A percentile compares a stretch with the other conserved stretches of the same genome.
Conservation (phyloP, 176 grass and related monocot genomes). For the Cenchrus americanus region DNA sequence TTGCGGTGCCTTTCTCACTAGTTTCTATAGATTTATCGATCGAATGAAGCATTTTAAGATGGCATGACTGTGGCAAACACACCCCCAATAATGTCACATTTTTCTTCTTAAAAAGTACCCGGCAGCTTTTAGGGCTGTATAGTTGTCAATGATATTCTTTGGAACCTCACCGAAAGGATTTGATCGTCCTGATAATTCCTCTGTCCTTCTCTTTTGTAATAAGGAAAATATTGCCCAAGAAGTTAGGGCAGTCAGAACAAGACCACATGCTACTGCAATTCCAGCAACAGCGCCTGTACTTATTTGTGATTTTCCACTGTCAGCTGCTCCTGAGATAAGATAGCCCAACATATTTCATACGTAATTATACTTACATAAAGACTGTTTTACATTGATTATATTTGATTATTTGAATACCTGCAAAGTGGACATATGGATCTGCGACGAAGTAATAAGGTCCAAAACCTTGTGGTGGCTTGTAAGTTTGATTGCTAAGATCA, state of each 20-base stretch:
- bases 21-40: neutral
- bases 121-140: neutral
- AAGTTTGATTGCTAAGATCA: constrained; percentile 64
- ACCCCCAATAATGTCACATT: neutral
- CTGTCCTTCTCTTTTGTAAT: constrained; percentile 58
- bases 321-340: constrained; percentile 44
- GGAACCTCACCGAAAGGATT: constrained; percentile 70
- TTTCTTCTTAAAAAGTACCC: neutral
- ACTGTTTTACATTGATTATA: constrained; percentile 7
- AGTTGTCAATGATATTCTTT: constrained; percentile 33
- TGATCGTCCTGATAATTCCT: constrained; percentile 48
- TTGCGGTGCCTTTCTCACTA: neutral
- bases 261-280: constrained; percentile 61
- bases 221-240: constrained; percentile 57
- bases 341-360: constrained; percentile 24
- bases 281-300: constrained; percentile 61
- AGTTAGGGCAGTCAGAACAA: constrained; percentile 64
- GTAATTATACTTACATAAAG: neutral
- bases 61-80: neutral
- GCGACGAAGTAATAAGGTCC: constrained; percentile 79
- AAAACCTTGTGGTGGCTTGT: constrained; percentile 49
- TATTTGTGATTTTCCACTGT: constrained; percentile 45
- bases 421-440: constrained; percentile 37
- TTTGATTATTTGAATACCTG: constrained; percentile 49
- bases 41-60: neutral